Evolutionary conservation across 2,329 filamentous ascomycete species (phyloP), one percentile per base, ranked within the genome.

Genomic region (Pseudodiploospora longispora): DNA sequence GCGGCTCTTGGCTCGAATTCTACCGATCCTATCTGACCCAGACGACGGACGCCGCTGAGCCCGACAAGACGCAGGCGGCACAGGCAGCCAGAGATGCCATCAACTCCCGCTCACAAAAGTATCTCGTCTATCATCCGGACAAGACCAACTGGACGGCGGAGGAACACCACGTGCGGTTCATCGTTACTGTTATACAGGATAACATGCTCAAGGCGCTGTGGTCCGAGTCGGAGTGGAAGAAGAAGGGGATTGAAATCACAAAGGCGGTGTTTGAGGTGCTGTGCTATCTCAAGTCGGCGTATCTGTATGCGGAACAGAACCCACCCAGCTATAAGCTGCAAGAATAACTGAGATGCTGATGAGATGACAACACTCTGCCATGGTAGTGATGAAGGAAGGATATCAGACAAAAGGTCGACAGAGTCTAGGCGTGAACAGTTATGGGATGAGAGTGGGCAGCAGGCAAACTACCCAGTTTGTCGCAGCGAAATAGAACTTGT

Each of bases 111-210:
- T 55, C 51, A 27, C 38, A 53, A 42, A 59, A 58, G 46, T 67
- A 56, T 47, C 49, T 65, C 7, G 50, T 62, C 27, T 64, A 65
- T 51, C 55, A 65, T 49, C 63, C 64, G 27, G 55, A 62, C 44
- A 67, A 67, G 58, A 46, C 47, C 3, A 54, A 45, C 28, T 67
- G 64, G 65, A 57, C 57, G 19, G 39, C 49, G 36, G 58, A 66
- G 40, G 65, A 68, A 46, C 64, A 68, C 47, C 50, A 63, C 38
- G 55, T 66, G 35, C 62, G 65, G 32, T 69, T 68, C 56, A 60
- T 68, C 34, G 56, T 55, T 36, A 59, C 59, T 28, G 55, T 65
- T 32, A 47, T 65, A n/a, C 43, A 45, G 28, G 63, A 67, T 49
- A 65, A 62, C 42, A 50, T 61, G 49, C 51, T 67, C 38, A 55